phyloP scores from a whole-genome alignment of 2,329 filamentous ascomycete species.

The Penicillium sumatraense region DNA sequence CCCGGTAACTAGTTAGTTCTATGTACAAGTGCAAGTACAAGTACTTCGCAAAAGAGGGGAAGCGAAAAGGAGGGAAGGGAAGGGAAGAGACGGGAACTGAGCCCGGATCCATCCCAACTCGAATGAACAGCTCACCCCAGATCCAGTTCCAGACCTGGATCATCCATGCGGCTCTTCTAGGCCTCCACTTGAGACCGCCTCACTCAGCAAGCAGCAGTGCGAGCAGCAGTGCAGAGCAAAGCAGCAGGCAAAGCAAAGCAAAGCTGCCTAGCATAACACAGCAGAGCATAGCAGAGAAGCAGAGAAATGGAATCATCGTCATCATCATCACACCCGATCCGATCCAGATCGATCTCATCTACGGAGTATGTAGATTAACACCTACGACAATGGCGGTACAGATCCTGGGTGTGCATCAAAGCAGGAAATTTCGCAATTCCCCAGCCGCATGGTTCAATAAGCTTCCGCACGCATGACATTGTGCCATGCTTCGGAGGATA shows the following conservation, averaged over 20 bases:
- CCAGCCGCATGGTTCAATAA: neutral
- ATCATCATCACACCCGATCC: neutral
- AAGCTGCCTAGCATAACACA: too few relatives aligned
- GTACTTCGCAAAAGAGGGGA: neutral
- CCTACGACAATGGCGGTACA: too few relatives aligned
- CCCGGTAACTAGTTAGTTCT: too few relatives aligned
- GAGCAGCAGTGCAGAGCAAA: too few relatives aligned
- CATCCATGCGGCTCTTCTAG: conserved; percentile 4
- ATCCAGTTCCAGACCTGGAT: neutral
- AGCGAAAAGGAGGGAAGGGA: neutral
- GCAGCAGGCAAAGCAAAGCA: too few relatives aligned
- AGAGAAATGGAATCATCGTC: too few relatives aligned
- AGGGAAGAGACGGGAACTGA: neutral
- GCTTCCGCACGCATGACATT: neutral
- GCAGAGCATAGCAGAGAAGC: too few relatives aligned
- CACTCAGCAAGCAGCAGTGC: too few relatives aligned
- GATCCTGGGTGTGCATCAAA: too few relatives aligned
- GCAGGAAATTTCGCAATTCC: neutral
- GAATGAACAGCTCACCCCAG: neutral
- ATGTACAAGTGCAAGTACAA: neutral
- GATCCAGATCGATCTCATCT: neutral
- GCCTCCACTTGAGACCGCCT: neutral
- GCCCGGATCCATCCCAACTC: too few relatives aligned
- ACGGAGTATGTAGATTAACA: neutral
- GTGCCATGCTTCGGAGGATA: neutral